Percentiles rank a stretch among this genome's conserved stretches.
Conservation (phyloP, 306 rosid species). For the Lathyrus tuberosus region DNA sequence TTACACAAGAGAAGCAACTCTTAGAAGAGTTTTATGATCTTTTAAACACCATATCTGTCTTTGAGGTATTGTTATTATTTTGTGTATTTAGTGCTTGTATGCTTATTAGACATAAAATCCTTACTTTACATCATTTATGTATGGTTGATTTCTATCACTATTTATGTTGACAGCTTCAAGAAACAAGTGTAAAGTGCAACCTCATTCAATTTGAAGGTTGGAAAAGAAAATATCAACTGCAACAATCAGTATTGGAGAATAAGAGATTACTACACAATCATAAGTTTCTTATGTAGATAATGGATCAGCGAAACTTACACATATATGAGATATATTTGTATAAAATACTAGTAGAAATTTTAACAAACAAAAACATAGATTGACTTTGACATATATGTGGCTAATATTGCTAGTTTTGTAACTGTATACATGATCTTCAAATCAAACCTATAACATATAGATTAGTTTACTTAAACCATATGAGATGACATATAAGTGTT, state of each 20-base stretch:
- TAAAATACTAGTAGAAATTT: conserved; percentile 17
- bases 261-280: conserved; percentile 28
- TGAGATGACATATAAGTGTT: no score
- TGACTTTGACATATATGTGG: conserved; percentile 7
- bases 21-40: conserved; percentile 64
- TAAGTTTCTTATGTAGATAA: conserved; percentile 15
- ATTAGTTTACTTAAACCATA: neutral
- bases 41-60: conserved; percentile 44
- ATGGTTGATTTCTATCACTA: conserved; percentile 5
- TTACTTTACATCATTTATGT: neutral
- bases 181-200: conserved; percentile 57
- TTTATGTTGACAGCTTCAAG: conserved; percentile 54
- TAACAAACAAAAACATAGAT: neutral
- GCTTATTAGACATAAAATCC: neutral
- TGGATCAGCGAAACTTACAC: conserved; percentile 17
- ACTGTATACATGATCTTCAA: neutral
- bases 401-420: conserved; percentile 5
- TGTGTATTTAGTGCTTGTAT: neutral
- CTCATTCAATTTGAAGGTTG: conserved; percentile 53
- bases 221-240: conserved; percentile 39
- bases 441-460: neutral
- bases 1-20: conserved; percentile 67
- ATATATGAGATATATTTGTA: neutral
- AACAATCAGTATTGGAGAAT: conserved; percentile 14
- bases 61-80: conserved; percentile 52